phyloP scores from a whole-genome alignment of 1,139 yeast genomes.

The Geotrichum aggregatum region DNA sequence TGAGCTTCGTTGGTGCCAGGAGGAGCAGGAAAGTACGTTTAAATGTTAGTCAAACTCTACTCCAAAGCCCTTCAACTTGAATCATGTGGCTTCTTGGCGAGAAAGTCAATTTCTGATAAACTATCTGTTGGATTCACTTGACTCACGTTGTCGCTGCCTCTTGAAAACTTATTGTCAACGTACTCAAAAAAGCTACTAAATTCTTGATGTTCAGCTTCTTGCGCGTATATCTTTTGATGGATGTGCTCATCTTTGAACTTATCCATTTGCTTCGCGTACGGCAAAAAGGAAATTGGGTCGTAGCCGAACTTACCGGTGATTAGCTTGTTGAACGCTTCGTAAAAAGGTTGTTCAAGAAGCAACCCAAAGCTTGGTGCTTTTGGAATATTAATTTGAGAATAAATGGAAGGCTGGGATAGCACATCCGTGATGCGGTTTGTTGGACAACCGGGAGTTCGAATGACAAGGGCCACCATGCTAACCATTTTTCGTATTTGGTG shows the following conservation, averaged over 20 bases:
- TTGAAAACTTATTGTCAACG: conserved; percentile 60
- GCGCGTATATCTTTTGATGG: conserved; percentile 85
- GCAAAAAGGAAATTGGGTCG: conserved; percentile 63
- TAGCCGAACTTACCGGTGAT: conserved; percentile 68
- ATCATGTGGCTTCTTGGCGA: neutral
- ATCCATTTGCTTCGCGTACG: conserved; percentile 65
- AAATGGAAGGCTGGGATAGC: conserved; percentile 49
- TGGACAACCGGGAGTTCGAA: conserved; percentile 77
- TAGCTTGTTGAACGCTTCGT: conserved; percentile 72
- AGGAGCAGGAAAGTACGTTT: too few species aligned
- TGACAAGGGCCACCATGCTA: conserved; percentile 82
- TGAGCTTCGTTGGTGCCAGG: too few species aligned
- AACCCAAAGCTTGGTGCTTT: conserved; percentile 96
- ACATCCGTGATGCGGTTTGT: conserved; percentile 68
- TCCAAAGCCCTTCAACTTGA: too few species aligned
- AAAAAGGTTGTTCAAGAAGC: conserved; percentile 84
- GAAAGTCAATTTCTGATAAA: neutral
- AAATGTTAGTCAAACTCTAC: too few species aligned
- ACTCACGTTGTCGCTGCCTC: neutral
- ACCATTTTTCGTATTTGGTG: conserved; percentile 98
- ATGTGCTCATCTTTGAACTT: conserved; percentile 81
- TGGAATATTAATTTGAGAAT: conserved; percentile 70
- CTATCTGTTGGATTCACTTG: neutral
- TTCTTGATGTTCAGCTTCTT: conserved; percentile 80
- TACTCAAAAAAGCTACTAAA: conserved; percentile 85